phyloP scores from a whole-genome alignment of 495 filamentous ascomycete genomes.

The Lasiosphaeria miniovina region DNA sequence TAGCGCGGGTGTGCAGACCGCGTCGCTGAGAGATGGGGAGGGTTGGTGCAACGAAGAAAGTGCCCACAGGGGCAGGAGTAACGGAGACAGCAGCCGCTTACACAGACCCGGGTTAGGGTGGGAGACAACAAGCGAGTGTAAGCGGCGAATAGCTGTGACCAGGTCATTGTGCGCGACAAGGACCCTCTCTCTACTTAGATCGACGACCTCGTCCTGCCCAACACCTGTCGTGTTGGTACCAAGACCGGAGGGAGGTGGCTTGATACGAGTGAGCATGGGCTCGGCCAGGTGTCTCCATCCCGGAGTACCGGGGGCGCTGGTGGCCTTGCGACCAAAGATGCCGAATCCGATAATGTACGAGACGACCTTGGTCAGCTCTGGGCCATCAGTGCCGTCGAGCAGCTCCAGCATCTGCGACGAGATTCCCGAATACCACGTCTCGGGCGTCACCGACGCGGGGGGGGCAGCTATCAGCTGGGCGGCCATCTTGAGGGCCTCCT shows the following conservation, averaged over 20 bases:
- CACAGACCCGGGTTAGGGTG: slow-evolving; percentile 73
- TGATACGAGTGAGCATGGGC: slow-evolving; percentile 61
- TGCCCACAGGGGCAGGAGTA: slow-evolving; percentile 69
- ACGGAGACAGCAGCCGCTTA: slow-evolving; percentile 62
- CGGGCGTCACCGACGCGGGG: slow-evolving; percentile 55
- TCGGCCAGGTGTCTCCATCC: slow-evolving; percentile 68
- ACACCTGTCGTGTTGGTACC: slow-evolving; percentile 6
- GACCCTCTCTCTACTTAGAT: slow-evolving; percentile 37
- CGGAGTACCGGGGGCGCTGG: slow-evolving; percentile 65
- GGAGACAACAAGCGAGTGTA: slow-evolving; percentile 57
- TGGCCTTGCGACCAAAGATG: slow-evolving; percentile 62
- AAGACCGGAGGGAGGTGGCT: slow-evolving; percentile 42
- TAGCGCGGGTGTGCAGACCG: slow-evolving; percentile 36
- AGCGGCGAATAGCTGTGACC: slow-evolving; percentile 49
- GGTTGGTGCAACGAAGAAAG: slow-evolving; percentile 52
- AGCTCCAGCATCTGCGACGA: slow-evolving; percentile 64
- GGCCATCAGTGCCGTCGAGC: slow-evolving; percentile 62
- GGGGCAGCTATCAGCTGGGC: slow-evolving; percentile 61
- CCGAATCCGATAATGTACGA: slow-evolving; percentile 73
- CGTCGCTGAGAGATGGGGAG: slow-evolving; percentile 21
- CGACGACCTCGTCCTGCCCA: slow-evolving; percentile 33
- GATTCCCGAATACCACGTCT: slow-evolving; percentile 60
- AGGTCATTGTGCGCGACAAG: slow-evolving; percentile 46
- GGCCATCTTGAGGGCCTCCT: slow-evolving; percentile 68
- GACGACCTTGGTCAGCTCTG: slow-evolving; percentile 62